Conservation (phyloP, 495 filamentous ascomycete genomes). For the Trichoderma parareesei region DNA sequence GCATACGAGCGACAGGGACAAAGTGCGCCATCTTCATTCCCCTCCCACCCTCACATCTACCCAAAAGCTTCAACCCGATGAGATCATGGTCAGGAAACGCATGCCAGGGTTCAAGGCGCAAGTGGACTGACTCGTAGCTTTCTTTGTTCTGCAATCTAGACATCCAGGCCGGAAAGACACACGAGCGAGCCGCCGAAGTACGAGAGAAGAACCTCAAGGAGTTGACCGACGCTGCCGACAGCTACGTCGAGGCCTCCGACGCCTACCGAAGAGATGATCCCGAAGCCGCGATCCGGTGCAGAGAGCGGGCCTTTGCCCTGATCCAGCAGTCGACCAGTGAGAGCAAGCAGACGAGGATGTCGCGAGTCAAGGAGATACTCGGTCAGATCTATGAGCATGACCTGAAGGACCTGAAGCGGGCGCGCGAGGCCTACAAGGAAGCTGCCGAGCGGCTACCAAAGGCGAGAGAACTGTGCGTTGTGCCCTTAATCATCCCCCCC, state of each 20-base stretch:
- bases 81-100: neutral
- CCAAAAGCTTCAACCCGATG: neutral
- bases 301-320: conserved; percentile 45
- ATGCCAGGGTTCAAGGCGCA: too few species aligned
- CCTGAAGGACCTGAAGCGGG: conserved; percentile 63
- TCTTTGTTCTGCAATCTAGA: conserved; percentile 31
- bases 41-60: neutral
- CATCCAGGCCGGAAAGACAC: conserved; percentile 71
- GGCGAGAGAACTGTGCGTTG: neutral
- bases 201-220: conserved; percentile 73
- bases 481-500: neutral
- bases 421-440: conserved; percentile 68
- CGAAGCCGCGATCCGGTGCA: conserved; percentile 65
- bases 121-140: too few species aligned
- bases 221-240: conserved; percentile 81
- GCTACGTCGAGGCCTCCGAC: conserved; percentile 66
- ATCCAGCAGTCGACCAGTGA: conserved; percentile 73
- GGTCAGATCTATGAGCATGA: conserved; percentile 78
- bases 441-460: conserved; percentile 59
- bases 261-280: conserved; percentile 75
- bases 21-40: conserved; percentile 35
- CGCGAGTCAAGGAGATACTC: conserved; percentile 76
- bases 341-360: conserved; percentile 83
- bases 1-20: conserved; percentile 67
- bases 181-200: conserved; percentile 70